Evolutionary conservation across 129 eudicot genomes (phyloP).

Genomic region (Artemisia tridentata): DNA sequence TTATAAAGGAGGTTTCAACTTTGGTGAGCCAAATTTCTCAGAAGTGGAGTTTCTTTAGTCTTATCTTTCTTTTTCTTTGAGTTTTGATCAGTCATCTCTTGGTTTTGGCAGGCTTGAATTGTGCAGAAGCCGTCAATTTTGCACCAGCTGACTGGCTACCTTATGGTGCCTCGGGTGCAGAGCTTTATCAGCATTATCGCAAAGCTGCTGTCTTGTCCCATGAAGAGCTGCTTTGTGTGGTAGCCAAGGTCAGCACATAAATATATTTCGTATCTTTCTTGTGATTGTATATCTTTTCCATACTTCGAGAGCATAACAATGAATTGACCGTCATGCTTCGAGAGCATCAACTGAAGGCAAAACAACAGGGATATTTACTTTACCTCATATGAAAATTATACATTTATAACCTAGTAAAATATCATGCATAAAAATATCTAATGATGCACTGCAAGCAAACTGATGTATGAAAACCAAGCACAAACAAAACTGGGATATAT

Average conservation of each 20-base stretch:
- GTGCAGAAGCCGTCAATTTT: slow-evolving; percentile 99
- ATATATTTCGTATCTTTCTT: not conserved
- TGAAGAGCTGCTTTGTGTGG: slow-evolving; percentile 96
- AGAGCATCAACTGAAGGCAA: no score
- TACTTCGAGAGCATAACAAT: no score
- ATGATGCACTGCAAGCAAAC: no score
- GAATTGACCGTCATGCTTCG: no score
- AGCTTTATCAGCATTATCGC: slow-evolving; percentile 86
- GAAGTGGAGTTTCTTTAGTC: not conserved
- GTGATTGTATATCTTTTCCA: not conserved
- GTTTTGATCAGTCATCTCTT: slow-evolving; percentile 20
- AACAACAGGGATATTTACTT: no score
- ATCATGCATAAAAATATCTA: no score
- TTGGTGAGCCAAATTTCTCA: slow-evolving; percentile 56
- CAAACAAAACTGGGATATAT: no score
- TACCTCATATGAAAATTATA: no score
- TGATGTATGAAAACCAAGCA: no score
- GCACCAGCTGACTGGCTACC: slow-evolving; percentile 99
- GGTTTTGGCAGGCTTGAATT: slow-evolving; percentile 71
- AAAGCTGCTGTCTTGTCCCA: slow-evolving; percentile 92
- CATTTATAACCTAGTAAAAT: no score
- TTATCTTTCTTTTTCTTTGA: not conserved
- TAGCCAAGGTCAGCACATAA: slow-evolving; percentile 60
- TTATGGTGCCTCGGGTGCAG: slow-evolving; percentile 95
- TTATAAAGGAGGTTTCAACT: slow-evolving; percentile 98